A percentile compares a stretch with the other conserved stretches of the same genome.
Conservation (phyloP, 495 filamentous ascomycete genomes). For the Xylaria sp. region DNA sequence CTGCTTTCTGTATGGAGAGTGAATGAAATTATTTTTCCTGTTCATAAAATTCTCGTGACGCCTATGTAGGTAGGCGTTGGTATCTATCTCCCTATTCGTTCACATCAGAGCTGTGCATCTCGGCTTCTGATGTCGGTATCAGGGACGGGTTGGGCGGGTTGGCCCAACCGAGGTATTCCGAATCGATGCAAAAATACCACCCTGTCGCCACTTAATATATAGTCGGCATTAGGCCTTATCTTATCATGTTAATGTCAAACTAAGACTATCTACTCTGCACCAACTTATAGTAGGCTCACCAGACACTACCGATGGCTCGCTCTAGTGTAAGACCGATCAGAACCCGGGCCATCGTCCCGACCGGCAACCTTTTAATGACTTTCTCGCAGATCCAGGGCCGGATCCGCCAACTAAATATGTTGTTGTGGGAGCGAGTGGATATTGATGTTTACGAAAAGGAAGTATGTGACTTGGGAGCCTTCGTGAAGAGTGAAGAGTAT, state of each 20-base stretch:
- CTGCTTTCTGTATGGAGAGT: not conserved
- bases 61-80: not conserved
- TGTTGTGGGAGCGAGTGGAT: too few relatives aligned
- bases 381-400: not conserved
- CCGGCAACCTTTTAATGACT: not conserved
- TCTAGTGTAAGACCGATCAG: not conserved
- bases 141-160: too few relatives aligned
- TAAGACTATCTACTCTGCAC: too few relatives aligned
- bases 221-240: not conserved
- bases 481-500: too few relatives aligned
- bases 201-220: too few relatives aligned
- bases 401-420: not conserved
- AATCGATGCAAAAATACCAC: conserved; percentile 5
- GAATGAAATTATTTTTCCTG: not conserved
- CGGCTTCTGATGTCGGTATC: too few relatives aligned
- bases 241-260: conserved; percentile 6
- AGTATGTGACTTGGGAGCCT: too few relatives aligned
- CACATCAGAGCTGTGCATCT: not conserved
- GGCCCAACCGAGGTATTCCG: not conserved
- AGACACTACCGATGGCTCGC: not conserved
- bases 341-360: conserved; percentile 13
- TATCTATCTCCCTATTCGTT: not conserved
- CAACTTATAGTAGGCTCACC: too few relatives aligned
- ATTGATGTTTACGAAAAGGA: too few relatives aligned
- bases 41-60: not conserved